Percentiles rank a stretch among this genome's conserved stretches.
Evolutionary conservation across 1,284 basidiomycete genomes (phyloP).

Genomic region (Leccinum colubrinum): DNA sequence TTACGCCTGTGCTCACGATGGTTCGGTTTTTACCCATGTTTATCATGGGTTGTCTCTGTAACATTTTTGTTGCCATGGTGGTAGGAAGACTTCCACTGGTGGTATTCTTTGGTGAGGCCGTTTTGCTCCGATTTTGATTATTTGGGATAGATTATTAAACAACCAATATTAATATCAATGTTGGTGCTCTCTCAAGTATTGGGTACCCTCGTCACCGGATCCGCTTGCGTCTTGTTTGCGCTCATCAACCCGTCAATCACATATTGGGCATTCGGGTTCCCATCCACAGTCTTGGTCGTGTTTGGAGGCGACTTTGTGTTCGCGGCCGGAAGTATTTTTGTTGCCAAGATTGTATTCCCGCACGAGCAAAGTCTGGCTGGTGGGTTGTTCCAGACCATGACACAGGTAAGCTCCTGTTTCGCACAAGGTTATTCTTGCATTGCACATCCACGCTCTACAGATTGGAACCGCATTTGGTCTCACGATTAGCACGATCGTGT

Average conservation of each 20-base stretch:
- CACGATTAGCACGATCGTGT: conserved; percentile 73
- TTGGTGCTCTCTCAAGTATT: conserved; percentile 32
- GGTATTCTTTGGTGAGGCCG: conserved; percentile 50
- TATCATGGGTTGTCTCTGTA: conserved; percentile 67
- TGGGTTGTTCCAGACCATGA: conserved; percentile 76
- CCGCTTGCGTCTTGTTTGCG: conserved; percentile 72
- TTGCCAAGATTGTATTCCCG: conserved; percentile 67
- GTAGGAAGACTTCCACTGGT: conserved; percentile 56
- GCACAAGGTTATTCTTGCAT: background rate
- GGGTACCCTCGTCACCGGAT: conserved; percentile 61
- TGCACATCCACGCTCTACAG: conserved; percentile 30
- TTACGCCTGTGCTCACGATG: conserved; percentile 67
- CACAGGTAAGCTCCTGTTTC: conserved; percentile 43
- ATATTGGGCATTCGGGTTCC: conserved; percentile 85
- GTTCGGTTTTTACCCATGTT: conserved; percentile 78
- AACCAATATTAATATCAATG: background rate
- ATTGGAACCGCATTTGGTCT: conserved; percentile 76
- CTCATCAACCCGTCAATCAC: conserved; percentile 56
- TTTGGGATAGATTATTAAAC: background rate
- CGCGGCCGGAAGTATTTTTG: conserved; percentile 71
- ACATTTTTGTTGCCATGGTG: conserved; percentile 63
- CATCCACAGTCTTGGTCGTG: conserved; percentile 69
- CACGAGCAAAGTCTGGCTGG: conserved; percentile 81
- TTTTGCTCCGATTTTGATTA: background rate
- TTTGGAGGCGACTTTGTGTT: conserved; percentile 82